Base-by-base conservation (phyloP, 2,329 filamentous ascomycete genomes). In the Orbilia oligospora region DNA sequence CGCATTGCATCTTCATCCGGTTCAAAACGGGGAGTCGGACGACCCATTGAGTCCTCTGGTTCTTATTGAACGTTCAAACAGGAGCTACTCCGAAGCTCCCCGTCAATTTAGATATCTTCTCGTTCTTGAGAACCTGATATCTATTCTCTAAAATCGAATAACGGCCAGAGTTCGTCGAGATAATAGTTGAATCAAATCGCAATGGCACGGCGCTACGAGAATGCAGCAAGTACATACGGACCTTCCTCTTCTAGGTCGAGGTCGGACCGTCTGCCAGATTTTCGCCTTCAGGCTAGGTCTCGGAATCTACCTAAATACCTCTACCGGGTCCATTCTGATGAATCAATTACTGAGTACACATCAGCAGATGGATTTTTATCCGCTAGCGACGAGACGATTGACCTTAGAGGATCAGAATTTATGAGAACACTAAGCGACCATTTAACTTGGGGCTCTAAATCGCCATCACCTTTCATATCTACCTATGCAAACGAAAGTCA, bases 391-490 rank as follows among this genome's bases (percentile, higher is more conserved):
- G 5, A n/a, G 3, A 1, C 0, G 1, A 20, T 58, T 16, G 16
- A 38, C 22, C 33, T 16, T n/a, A 58, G 18, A 14, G 53, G 18
- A 2, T 2, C 16, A 14, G 18, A 41, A 14, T 58, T 58, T 41
- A 38, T 58, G 1, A 1, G 18, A 22, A 22, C 30, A 2, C 22
- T 58, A 16, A 41, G 2, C 6, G 22, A 22, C 0, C 53, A 58
- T 30, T 30, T 58, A 1, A 16, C 4, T 41, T 58, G 53, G 53
- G 22, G 1, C 18, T 38, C n/a, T 12, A 20, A 0, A 22, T 58
- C 53, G n/a, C n/a, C n/a, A 36, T 58, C 53, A 8, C 53, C 53
- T 14, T 58, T 58, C 18, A 41, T 58, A 20, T 38, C 53, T 16
- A 58, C 53, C 1, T 41, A 38, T 38, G n/a, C n/a, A 20, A 58